Conservation (phyloP, 805 yeast genomes). For the Wickerhamomyces subpelliculosus region DNA sequence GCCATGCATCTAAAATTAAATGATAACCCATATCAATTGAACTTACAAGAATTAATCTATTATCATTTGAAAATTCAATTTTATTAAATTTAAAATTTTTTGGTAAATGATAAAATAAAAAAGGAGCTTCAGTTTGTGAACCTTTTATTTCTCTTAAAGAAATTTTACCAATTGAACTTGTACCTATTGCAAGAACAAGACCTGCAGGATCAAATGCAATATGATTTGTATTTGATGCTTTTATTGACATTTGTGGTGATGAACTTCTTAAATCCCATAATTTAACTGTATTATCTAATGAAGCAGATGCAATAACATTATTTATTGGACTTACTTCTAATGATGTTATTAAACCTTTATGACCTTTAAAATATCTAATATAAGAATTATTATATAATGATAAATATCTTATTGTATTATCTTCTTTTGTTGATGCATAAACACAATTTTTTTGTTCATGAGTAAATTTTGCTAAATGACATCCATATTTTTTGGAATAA, state of each 20-base stretch:
- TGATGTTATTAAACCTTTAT: constrained; percentile 65
- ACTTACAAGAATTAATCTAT: constrained; percentile 54
- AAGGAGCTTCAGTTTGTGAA: constrained; percentile 37
- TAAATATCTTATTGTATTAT: constrained; percentile 68
- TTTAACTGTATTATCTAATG: constrained; percentile 74
- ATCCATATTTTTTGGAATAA: constrained; percentile 86
- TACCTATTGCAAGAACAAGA: constrained; percentile 65
- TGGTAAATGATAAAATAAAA: constrained; percentile 35
- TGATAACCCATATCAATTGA: constrained; percentile 47
- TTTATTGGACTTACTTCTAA: constrained; percentile 67
- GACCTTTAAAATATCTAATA: constrained; percentile 83
- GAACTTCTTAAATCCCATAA: constrained; percentile 80
- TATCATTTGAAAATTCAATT: constrained; percentile 75
- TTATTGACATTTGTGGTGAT: constrained; percentile 55
- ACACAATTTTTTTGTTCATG: constrained; percentile 66
- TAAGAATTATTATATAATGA: constrained; percentile 73
- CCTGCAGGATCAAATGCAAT: constrained; percentile 84
- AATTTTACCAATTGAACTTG: constrained; percentile 34
- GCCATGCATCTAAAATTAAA: constrained; percentile 62
- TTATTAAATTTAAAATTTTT: constrained; percentile 44
- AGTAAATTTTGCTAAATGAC: constrained; percentile 79
- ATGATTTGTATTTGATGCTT: constrained; percentile 45
- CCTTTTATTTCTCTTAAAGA: constrained; percentile 55
- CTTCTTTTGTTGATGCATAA: constrained; percentile 78
- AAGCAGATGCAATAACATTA: constrained; percentile 58